phyloP scores from a whole-genome alignment of 345 rosid genomes.

The Trapa incisa region DNA sequence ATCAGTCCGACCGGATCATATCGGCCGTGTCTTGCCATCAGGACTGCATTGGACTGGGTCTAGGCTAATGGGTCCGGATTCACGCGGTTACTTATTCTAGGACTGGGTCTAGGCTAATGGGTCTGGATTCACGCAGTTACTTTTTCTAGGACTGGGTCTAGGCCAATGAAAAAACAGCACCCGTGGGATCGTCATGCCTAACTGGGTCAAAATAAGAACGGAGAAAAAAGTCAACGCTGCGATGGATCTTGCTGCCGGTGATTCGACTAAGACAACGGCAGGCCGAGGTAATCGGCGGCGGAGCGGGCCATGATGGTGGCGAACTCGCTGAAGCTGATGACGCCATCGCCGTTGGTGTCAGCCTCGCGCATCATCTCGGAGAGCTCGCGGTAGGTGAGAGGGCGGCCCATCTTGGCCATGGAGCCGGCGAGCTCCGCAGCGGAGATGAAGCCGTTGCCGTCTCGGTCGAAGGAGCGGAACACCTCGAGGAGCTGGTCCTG shows the following conservation, averaged over 20 bases:
- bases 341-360: constrained; percentile 83
- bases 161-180: neutral
- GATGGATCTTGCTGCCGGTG: neutral
- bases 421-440: constrained; percentile 36
- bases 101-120: neutral
- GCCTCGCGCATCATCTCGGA: constrained; percentile 87
- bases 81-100: neutral
- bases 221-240: neutral
- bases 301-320: constrained; percentile 71
- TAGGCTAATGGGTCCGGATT: neutral
- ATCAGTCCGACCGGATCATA: neutral
- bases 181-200: neutral
- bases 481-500: constrained; percentile 29
- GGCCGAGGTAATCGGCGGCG: constrained; percentile 70
- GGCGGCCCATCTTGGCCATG: constrained; percentile 37
- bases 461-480: constrained; percentile 32
- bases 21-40: neutral
- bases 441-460: constrained; percentile 34
- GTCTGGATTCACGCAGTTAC: neutral
- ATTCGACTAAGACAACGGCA: neutral
- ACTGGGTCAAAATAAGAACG: neutral
- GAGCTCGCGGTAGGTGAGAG: constrained; percentile 30
- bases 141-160: neutral
- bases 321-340: constrained; percentile 70
- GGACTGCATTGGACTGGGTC: neutral